Evolutionary conservation across 805 yeast species (phyloP).

Genomic region (Jamesozyma jinghongensis): DNA sequence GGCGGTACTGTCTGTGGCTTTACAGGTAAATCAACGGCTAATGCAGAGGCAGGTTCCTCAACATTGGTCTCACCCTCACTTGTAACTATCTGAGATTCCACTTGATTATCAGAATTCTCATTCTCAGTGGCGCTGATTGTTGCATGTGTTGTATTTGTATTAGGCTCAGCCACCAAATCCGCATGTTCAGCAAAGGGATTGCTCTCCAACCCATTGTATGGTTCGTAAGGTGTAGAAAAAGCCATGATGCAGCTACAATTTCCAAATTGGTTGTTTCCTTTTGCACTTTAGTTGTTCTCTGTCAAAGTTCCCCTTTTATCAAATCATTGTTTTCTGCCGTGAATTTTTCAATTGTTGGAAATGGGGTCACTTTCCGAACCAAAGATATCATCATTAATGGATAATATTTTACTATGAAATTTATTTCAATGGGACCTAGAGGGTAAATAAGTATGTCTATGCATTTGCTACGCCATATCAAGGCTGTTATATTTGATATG

Average conservation of each 20-base stretch:
- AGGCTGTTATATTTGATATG: constrained; percentile 66
- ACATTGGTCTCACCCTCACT: not conserved
- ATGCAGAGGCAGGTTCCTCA: not conserved
- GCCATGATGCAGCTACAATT: too few relatives aligned
- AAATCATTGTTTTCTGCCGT: too few relatives aligned
- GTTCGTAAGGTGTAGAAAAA: constrained; percentile 11
- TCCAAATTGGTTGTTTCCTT: too few relatives aligned
- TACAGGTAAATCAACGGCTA: not conserved
- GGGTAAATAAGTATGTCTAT: too few relatives aligned
- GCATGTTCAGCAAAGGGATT: constrained; percentile 50
- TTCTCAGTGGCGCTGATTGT: not conserved
- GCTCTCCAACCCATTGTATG: constrained; percentile 44
- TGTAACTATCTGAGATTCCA: too few relatives aligned
- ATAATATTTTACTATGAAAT: too few relatives aligned
- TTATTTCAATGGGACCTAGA: constrained; percentile 16
- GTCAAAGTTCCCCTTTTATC: too few relatives aligned
- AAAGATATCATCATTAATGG: too few relatives aligned
- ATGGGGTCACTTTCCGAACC: too few relatives aligned
- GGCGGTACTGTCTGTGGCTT: not conserved
- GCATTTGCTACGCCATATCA: constrained; percentile 17
- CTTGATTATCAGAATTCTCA: not conserved
- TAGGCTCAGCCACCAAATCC: not conserved
- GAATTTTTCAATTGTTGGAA: too few relatives aligned
- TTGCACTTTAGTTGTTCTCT: too few relatives aligned
- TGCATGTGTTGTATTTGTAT: not conserved